Evolutionary conservation across 163 green algal genomes (phyloP), one percentile per base, ranked within the genome.

Genomic region (Prototheca wickerhamii): DNA sequence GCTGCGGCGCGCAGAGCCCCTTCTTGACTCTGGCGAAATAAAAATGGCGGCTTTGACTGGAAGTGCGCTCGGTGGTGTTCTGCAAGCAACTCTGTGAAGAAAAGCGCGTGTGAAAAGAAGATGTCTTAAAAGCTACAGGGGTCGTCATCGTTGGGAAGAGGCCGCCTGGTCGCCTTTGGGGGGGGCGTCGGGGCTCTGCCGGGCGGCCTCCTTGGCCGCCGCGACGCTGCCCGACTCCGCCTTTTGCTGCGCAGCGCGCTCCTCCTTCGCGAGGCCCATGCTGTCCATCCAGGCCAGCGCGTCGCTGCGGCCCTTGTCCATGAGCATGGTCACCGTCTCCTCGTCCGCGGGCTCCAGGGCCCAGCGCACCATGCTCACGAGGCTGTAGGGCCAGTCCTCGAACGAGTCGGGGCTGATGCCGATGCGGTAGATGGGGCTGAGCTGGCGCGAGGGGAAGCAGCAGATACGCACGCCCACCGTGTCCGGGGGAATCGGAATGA

Each of bases 381-480:
- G 44, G 34, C 33, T 79, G 71, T 82, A 70, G 15, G 67, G 61
- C 79, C 81, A 87, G 35, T 61, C 35, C 32, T 76, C 64, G 37
- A 72, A 86, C 2, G 49, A 66, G 63, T 86, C 79, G 2, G 80
- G 80, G 23, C 61, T 76, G 65, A 86, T 84, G 50, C 62, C 72
- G 17, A 84, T 83, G 42, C 63, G 52, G 63, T 74, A 77, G 5
- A 73, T 25, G 0, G 58, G 58, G 30, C n/a, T 59, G 2, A 82
- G 43, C 33, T 76, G 68, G 52, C 75, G 58, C 1, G 67, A 69
- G 21, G 84, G 76, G 64, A 93, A 93, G 69, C 86, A 92, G 68
- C 71, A 87, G 0, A 92, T 72, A 2, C 77, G 68, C 23, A 89
- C 65, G 29, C 70, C 75, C 26, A 76, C 54, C 0, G 69, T 76